These are phyloP conservation scores for Myochromella boudieri DNA, from an alignment of 768 basidiomycete species.

Conservation along the genomic window DNA sequence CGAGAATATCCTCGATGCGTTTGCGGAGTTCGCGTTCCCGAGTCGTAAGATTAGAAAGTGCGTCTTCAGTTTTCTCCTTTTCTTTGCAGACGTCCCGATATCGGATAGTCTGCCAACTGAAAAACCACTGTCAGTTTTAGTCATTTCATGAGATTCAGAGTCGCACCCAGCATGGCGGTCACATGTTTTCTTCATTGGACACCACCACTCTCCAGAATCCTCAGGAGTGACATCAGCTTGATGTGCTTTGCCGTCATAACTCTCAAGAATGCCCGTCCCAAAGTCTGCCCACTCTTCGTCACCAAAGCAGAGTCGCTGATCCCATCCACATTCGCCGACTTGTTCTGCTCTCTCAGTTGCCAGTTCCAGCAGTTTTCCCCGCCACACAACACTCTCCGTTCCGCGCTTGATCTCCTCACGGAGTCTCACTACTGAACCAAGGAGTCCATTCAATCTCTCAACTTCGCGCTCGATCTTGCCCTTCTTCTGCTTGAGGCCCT, in stretches of 20 bases:
- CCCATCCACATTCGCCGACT: slow-evolving; percentile 84
- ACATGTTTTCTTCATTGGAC: slow-evolving; percentile 70
- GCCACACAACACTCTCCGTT: slow-evolving; percentile 69
- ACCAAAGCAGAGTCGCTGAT: slow-evolving; percentile 80
- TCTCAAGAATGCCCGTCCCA: slow-evolving; percentile 65
- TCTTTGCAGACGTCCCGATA: slow-evolving; percentile 71
- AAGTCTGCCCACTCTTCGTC: slow-evolving; percentile 78
- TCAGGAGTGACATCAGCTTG: slow-evolving; percentile 24
- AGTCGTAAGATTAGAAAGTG: slow-evolving; percentile 63
- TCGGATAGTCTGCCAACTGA: slow-evolving; percentile 80
- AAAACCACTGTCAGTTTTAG: slow-evolving; percentile 5
- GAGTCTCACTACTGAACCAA: slow-evolving; percentile 58
- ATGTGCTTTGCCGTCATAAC: slow-evolving; percentile 54
- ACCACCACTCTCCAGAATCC: slow-evolving; percentile 71
- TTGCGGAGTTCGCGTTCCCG: slow-evolving; percentile 79
- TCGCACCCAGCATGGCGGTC: slow-evolving; percentile 76
- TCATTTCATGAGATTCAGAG: neutral
- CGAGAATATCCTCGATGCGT: slow-evolving; percentile 71
- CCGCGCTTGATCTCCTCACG: slow-evolving; percentile 67
- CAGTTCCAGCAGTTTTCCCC: slow-evolving; percentile 65
- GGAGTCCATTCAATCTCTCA: slow-evolving; percentile 47
- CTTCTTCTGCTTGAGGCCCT: slow-evolving; percentile 29
- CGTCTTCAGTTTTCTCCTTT: slow-evolving; percentile 71
- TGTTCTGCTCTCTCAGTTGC: slow-evolving; percentile 65
- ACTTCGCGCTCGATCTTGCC: slow-evolving; percentile 57